phyloP scores from a whole-genome alignment of 345 rosid genomes.

The Anastatica hierochuntica region DNA sequence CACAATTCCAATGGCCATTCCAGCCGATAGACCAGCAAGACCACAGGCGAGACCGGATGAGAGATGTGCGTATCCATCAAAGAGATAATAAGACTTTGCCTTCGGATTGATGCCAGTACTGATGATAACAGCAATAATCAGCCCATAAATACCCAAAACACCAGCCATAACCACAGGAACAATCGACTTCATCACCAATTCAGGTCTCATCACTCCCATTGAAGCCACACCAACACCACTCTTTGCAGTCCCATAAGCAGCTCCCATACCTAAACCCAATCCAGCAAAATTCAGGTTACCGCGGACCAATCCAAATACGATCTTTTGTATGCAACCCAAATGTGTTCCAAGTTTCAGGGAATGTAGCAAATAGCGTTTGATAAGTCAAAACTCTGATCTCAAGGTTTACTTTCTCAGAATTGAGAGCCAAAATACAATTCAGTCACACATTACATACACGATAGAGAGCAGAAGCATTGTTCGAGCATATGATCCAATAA shows the following conservation, averaged over 20 bases:
- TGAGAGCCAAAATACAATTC: no score
- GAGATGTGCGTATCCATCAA: slow-evolving; percentile 88
- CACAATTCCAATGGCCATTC: slow-evolving; percentile 94
- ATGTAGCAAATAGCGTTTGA: no score
- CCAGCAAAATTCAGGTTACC: no score
- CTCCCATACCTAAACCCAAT: slow-evolving; percentile 88
- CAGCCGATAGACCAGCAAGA: slow-evolving; percentile 92
- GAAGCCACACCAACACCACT: slow-evolving; percentile 94
- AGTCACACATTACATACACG: no score
- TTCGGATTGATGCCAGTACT: slow-evolving; percentile 90
- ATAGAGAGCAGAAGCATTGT: no score
- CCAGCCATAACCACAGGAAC: slow-evolving; percentile 99
- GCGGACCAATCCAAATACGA: no score
- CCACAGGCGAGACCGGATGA: slow-evolving; percentile 97
- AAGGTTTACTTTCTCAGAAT: no score
- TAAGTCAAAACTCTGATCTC: no score
- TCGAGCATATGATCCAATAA: no score
- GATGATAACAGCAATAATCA: slow-evolving; percentile 89
- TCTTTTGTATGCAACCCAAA: no score
- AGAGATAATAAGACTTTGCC: slow-evolving; percentile 85
- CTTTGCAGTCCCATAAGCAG: slow-evolving; percentile 93
- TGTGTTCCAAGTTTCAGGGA: no score
- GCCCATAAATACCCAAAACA: slow-evolving; percentile 88
- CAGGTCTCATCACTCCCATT: slow-evolving; percentile 97
- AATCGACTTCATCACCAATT: slow-evolving; percentile 93